These are phyloP conservation scores for Emydomyces testavorans DNA, from an alignment of 2,329 filamentous ascomycete species.

Conservation along the genomic window DNA sequence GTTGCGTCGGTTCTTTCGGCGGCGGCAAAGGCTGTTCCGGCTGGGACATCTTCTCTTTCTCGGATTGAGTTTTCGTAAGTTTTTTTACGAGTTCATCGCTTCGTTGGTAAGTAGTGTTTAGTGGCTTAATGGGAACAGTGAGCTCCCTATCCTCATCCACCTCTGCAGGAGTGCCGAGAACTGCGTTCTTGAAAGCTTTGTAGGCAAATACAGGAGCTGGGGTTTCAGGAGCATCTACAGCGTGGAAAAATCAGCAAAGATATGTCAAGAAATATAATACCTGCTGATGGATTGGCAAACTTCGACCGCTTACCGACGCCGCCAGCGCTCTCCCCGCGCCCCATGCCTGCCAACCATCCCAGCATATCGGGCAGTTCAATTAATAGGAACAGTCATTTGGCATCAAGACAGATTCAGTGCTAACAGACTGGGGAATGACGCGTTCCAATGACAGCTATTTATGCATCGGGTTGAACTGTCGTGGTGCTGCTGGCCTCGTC, in stretches of 20 bases:
- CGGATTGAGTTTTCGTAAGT: slow-evolving; percentile 18
- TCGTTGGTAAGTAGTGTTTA: slow-evolving; percentile 19
- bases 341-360: slow-evolving; percentile 26
- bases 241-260: slow-evolving; percentile 9
- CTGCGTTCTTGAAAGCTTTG: slow-evolving; percentile 50
- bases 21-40: slow-evolving; percentile 6
- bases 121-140: slow-evolving; percentile 15
- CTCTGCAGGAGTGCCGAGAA: slow-evolving; percentile 48
- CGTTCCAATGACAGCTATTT: slow-evolving; percentile 7
- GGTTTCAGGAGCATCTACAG: slow-evolving; percentile 49
- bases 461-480: background rate
- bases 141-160: slow-evolving; percentile 23
- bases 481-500: slow-evolving; percentile 4
- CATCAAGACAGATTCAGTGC: background rate
- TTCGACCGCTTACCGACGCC: slow-evolving; percentile 1
- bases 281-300: background rate
- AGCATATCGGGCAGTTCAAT: slow-evolving; percentile 21
- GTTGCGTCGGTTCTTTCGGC: slow-evolving; percentile 18
- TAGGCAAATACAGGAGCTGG: slow-evolving; percentile 56
- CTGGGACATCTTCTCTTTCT: slow-evolving; percentile 1
- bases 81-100: slow-evolving; percentile 16
- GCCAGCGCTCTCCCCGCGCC: slow-evolving; percentile 17
- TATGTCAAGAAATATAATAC: too few relatives aligned
- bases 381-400: background rate
- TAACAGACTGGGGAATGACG: background rate